These are phyloP conservation scores for Candida adriatica DNA, from an alignment of 805 yeast genomes.

Conservation along the genomic window DNA sequence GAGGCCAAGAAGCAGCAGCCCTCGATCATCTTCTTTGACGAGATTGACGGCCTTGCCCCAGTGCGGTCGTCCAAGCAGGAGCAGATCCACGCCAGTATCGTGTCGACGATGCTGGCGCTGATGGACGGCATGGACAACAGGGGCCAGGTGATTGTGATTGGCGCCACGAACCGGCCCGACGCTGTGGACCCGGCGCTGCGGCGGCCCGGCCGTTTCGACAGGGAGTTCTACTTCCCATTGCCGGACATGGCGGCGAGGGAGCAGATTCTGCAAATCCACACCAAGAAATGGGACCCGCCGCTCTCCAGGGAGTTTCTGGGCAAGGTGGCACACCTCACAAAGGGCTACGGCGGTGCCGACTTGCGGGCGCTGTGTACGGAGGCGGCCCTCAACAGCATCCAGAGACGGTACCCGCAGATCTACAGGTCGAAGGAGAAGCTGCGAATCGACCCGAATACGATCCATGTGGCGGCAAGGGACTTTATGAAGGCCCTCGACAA, in stretches of 20 bases:
- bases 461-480: conserved; percentile 73
- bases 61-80: conserved; percentile 96
- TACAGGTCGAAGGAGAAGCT: conserved; percentile 71
- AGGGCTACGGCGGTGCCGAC: conserved; percentile 98
- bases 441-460: conserved; percentile 59
- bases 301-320: conserved; percentile 49
- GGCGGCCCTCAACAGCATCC: conserved; percentile 88
- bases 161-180: conserved; percentile 97
- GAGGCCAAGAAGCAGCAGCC: conserved; percentile 97
- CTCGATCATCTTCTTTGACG: conserved; percentile 92
- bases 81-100: conserved; percentile 96
- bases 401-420: conserved; percentile 89
- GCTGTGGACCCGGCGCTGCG: conserved; percentile 97
- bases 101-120: conserved; percentile 85
- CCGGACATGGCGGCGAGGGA: conserved; percentile 78
- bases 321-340: conserved; percentile 71
- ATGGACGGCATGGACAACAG: conserved; percentile 99
- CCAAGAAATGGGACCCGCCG: conserved; percentile 83
- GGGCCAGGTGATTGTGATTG: conserved; percentile 96
- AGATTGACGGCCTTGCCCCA: conserved; percentile 97
- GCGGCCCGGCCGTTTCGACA: conserved; percentile 94
- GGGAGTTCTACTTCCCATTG: conserved; percentile 93
- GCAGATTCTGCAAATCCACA: conserved; percentile 77
- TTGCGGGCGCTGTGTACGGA: conserved; percentile 91
- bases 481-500: conserved; percentile 81